These are phyloP conservation scores for Ogataea paraovalis DNA, from an alignment of 805 yeast genomes.

Conservation along the genomic window DNA sequence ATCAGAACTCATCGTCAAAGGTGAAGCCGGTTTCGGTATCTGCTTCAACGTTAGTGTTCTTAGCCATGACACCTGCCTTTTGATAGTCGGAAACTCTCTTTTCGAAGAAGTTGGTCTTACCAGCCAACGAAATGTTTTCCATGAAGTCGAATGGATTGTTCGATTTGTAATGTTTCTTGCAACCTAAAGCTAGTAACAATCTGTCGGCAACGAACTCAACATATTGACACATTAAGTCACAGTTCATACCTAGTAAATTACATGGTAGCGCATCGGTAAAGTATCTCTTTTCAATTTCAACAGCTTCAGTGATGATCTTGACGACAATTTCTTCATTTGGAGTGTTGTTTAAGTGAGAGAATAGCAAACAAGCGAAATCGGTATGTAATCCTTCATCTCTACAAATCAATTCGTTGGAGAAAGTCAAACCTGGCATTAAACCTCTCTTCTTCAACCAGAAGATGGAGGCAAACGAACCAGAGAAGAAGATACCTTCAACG, in stretches of 20 bases:
- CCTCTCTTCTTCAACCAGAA: constrained; percentile 99
- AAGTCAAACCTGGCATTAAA: constrained; percentile 97
- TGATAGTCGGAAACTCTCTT: constrained; percentile 98
- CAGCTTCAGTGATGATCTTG: constrained; percentile 92
- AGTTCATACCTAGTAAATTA: constrained; percentile 91
- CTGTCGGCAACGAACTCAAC: constrained; percentile 98
- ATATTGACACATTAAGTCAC: constrained; percentile 92
- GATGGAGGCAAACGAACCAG: constrained; percentile 97
- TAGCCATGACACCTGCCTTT: constrained; percentile 98
- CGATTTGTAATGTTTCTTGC: constrained; percentile 80
- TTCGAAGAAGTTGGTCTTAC: constrained; percentile 98
- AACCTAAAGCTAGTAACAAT: constrained; percentile 85
- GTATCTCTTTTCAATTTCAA: constrained; percentile 87
- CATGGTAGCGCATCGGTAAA: constrained; percentile 94
- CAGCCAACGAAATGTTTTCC: constrained; percentile 98
- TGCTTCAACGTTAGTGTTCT: constrained; percentile 39
- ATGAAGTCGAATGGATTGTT: constrained; percentile 96
- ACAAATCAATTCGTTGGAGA: constrained; percentile 94
- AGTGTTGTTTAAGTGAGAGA: constrained; percentile 87
- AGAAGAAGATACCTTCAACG: constrained; percentile 97
- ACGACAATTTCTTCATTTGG: constrained; percentile 78
- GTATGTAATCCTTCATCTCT: constrained; percentile 99
- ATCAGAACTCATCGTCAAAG: constrained; percentile 89
- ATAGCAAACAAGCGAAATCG: constrained; percentile 94
- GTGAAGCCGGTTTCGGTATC: constrained; percentile 57